Conservation (phyloP, 1,284 basidiomycete genomes). For the Trichosporon inkin region DNA sequence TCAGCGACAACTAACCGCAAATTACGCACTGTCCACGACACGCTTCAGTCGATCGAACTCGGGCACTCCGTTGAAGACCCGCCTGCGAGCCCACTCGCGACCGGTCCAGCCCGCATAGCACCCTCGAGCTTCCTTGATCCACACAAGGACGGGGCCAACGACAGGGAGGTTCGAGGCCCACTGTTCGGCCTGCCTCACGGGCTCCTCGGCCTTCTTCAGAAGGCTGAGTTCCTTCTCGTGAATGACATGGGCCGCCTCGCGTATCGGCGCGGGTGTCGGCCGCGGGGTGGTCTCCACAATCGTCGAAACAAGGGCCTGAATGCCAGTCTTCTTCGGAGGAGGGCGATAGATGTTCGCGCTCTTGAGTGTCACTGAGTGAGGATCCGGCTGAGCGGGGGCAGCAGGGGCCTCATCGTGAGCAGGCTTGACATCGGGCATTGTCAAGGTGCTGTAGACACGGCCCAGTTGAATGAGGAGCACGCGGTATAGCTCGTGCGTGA, state of each 20-base stretch:
- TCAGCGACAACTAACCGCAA: background rate
- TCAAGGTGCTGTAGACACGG: slow-evolving; percentile 23
- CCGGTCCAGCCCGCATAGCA: slow-evolving; percentile 28
- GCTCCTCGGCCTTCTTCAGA: slow-evolving; percentile 18
- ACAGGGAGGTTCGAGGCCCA: slow-evolving; percentile 18
- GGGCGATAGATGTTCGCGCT: slow-evolving; percentile 43
- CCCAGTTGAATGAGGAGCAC: slow-evolving; percentile 38
- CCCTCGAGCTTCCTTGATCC: slow-evolving; percentile 13
- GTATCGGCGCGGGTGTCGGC: slow-evolving; percentile 21
- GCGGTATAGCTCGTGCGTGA: slow-evolving; percentile 34
- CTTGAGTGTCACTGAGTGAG: slow-evolving; percentile 32
- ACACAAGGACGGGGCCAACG: slow-evolving; percentile 11
- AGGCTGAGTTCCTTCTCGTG: slow-evolving; percentile 17
- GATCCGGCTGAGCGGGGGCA: slow-evolving; percentile 22
- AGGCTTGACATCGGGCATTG: slow-evolving; percentile 22
- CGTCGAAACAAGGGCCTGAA: slow-evolving; percentile 23
- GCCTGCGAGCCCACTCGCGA: slow-evolving; percentile 33
- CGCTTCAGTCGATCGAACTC: slow-evolving; percentile 29
- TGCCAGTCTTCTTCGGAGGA: slow-evolving; percentile 25
- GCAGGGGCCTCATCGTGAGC: background rate
- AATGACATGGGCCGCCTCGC: slow-evolving; percentile 11
- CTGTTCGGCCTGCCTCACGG: slow-evolving; percentile 13
- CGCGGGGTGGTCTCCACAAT: slow-evolving; percentile 38
- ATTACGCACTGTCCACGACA: slow-evolving; percentile 40
- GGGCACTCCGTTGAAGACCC: slow-evolving; percentile 25